Percentiles rank a stretch among this genome's conserved stretches.
Evolutionary conservation across 345 rosid genomes (phyloP).

Genomic region (Eucalyptus lansdowneana): DNA sequence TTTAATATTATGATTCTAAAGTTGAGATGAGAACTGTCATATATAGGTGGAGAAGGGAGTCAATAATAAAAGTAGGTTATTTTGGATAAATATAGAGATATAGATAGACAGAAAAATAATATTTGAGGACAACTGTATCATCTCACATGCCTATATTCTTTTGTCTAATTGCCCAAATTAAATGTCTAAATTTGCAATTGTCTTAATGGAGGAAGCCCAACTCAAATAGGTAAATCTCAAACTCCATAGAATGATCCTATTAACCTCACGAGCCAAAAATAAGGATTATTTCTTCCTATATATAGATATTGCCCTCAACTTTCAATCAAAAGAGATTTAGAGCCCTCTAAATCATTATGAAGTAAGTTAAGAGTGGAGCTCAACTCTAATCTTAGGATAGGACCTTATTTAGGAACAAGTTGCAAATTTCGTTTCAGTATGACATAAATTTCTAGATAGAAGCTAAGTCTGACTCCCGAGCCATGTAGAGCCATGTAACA

Average conservation of each 20-base stretch:
- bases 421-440: not conserved
- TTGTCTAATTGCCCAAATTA: not conserved
- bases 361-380: not conserved
- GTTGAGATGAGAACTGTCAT: not conserved
- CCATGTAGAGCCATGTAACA: not conserved
- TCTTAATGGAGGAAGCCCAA: not conserved
- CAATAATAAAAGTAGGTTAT: not conserved
- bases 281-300: not conserved
- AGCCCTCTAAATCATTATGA: not conserved
- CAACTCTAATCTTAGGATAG: not conserved
- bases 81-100: not conserved
- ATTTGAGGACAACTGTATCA: not conserved
- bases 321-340: not conserved
- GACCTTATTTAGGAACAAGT: not conserved
- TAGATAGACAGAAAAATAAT: not conserved
- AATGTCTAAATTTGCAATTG: not conserved
- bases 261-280: not conserved
- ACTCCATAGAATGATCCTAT: not conserved
- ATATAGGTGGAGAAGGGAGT: not conserved
- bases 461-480: not conserved
- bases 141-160: not conserved
- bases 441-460: not conserved
- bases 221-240: not conserved
- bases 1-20: not conserved
- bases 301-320: not conserved